These are phyloP conservation scores for Aristolochia contorta DNA, from an alignment of 164 flowering plant species.

Conservation along the genomic window DNA sequence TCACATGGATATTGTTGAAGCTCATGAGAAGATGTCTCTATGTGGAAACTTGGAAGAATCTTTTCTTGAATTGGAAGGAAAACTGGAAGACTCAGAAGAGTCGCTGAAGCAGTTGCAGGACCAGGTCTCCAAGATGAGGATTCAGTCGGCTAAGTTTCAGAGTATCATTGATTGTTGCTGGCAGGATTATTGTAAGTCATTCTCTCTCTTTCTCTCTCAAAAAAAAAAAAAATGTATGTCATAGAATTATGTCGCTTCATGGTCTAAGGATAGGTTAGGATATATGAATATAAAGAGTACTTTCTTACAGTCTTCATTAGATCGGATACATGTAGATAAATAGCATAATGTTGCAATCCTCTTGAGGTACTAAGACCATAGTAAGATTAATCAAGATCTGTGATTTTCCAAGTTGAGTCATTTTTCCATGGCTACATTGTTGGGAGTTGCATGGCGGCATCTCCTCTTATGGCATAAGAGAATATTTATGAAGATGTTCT, in stretches of 20 bases:
- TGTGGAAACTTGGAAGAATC: constrained; percentile 25
- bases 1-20: constrained; percentile 34
- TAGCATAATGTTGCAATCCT: neutral
- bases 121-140: constrained; percentile 46
- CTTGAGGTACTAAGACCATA: too few relatives aligned
- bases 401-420: too few relatives aligned
- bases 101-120: constrained; percentile 53
- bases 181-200: constrained; percentile 36
- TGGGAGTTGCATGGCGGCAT: too few relatives aligned
- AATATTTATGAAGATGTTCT: too few relatives aligned
- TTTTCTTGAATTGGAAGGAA: constrained; percentile 32
- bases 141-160: constrained; percentile 46
- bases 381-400: too few relatives aligned
- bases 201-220: too few relatives aligned
- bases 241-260: too few relatives aligned
- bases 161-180: constrained; percentile 24
- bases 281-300: neutral
- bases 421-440: too few relatives aligned
- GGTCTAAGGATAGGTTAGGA: neutral
- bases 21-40: constrained; percentile 31
- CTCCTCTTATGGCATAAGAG: too few relatives aligned
- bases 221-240: too few relatives aligned
- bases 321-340: neutral
- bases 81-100: constrained; percentile 51
- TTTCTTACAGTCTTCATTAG: too few relatives aligned